phyloP scores from a whole-genome alignment of 768 basidiomycete genomes.

The Clavaria fumosa region DNA sequence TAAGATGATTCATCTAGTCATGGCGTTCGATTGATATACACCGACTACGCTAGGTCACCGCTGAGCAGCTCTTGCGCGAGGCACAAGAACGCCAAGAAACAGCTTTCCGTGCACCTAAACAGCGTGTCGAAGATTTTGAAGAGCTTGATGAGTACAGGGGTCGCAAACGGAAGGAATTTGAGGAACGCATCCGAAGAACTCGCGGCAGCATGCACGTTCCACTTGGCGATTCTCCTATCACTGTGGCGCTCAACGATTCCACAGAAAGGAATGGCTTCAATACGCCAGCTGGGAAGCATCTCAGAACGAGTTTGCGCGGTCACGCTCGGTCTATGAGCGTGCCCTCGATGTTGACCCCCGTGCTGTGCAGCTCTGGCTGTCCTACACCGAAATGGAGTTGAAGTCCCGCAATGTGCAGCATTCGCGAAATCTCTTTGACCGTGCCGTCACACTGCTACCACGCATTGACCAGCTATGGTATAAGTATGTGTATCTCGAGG shows the following conservation, averaged over 20 bases:
- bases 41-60: conserved; percentile 60
- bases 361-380: conserved; percentile 83
- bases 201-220: conserved; percentile 59
- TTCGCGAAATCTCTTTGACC: conserved; percentile 91
- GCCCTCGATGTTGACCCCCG: conserved; percentile 91
- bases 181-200: conserved; percentile 71
- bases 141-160: conserved; percentile 81
- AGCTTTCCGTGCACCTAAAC: conserved; percentile 80
- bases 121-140: conserved; percentile 95
- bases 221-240: neutral
- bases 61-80: conserved; percentile 94
- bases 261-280: conserved; percentile 74
- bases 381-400: conserved; percentile 94
- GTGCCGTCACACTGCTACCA: conserved; percentile 91
- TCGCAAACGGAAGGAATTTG: conserved; percentile 85
- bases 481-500: conserved; percentile 98
- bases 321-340: conserved; percentile 91
- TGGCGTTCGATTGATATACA: conserved; percentile 7
- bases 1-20: conserved; percentile 18
- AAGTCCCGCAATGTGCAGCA: conserved; percentile 97
- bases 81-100: conserved; percentile 97
- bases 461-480: conserved; percentile 98
- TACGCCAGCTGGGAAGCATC: conserved; percentile 88
- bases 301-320: conserved; percentile 91
- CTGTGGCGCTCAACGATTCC: conserved; percentile 1